Evolutionary conservation across 345 rosid species (phyloP), one percentile per base, ranked within the genome.

Genomic region (Hibiscus trionum): DNA sequence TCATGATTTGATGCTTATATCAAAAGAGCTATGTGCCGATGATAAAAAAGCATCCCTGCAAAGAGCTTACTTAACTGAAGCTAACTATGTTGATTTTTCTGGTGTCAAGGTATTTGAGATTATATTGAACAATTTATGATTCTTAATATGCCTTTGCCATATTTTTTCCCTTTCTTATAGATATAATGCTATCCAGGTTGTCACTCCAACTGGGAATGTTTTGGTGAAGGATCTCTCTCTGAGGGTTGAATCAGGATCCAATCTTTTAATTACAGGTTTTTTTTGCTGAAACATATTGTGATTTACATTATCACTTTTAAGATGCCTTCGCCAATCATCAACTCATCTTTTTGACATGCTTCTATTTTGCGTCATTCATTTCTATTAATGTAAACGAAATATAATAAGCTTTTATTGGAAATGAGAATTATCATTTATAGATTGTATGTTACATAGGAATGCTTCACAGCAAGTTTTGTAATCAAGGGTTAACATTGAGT

Each of bases 181-280:
- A 61, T 47, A 33, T 65, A 21, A 27, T 78, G 46, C 71, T 62
- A 73, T 76, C 67, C 86, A 96, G 99, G 98, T 96, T 87, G 98
- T 91, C 64, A 96, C 99, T 55, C 99, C 99, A 58, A 93, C 89
- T 66, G 93, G 90, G 31, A 93, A 93, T 82, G 87, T 88, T 78
- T 85, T 96, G 88, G 99, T 96, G 77, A 82, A 91, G 85, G 92
- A 93, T 84, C 88, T 96, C 80, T 85, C 84, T 75, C 87, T 96
- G 78, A 91, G 77, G 84, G 90, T 96, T 76, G 93, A 90, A 79
- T 83, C 96, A 69, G 97, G 99, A 69, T 93, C 97, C 70, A 96
- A 96, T 85, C 92, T 96, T 70, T 78, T 96, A 84, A 96, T 96
- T 75, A 96, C 99, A 88, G 99, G 99, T 26, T 64, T 3, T 42